Evolutionary conservation across 2,329 filamentous ascomycete genomes (phyloP), one percentile per base, ranked within the genome.

Genomic region (Aspergillus spinulosporus): DNA sequence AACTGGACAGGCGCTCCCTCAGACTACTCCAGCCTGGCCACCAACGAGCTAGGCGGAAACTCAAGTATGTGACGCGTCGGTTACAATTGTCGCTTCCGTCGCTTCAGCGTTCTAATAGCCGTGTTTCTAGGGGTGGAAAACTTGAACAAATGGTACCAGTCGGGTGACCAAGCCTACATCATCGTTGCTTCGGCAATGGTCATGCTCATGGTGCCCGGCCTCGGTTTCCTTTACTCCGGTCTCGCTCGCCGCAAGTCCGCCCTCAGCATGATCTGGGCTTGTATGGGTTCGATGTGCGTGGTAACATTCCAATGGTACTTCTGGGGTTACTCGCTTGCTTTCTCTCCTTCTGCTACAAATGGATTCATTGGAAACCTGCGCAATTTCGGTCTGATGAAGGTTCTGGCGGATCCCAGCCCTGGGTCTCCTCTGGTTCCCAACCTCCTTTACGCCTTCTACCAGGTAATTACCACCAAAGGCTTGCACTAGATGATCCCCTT

Each of bases 261-360:
- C 31, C 84, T 99, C 43, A 96, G 92, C 62, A 88, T 97, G 81
- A 94, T 99, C 70, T 97, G 92, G 91, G 92, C 93, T 11, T 92
- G 89, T 78, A 95, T 99, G 90, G 93, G 89, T 74, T 94, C 92
- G 46, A 89, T 89, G 72, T 92, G 90, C 47, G 87, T 97, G 71
- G 83, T 97, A 73, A 88, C 90, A 55, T 97, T 99, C 80, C 94
- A 99, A 79, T 99, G 94, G 94, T 97, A 97, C 71, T 97, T 99
- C 75, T 97, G 94, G 93, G 94, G 94, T 37, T 99, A 96, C 76
- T 96, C 93, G 11, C 82, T 99, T 59, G 92, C 93, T 51, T 97
- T 97, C 77, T 94, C 89, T 69, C 81, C 84, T 43, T 86, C 85
- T 11, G 89, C 88, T 3, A 91, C 84, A 64, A 97, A 90, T 77